A percentile compares a stretch with the other conserved stretches of the same genome.
phyloP scores from a whole-genome alignment of 306 rosid genomes.

The Styphnolobium japonicum region DNA sequence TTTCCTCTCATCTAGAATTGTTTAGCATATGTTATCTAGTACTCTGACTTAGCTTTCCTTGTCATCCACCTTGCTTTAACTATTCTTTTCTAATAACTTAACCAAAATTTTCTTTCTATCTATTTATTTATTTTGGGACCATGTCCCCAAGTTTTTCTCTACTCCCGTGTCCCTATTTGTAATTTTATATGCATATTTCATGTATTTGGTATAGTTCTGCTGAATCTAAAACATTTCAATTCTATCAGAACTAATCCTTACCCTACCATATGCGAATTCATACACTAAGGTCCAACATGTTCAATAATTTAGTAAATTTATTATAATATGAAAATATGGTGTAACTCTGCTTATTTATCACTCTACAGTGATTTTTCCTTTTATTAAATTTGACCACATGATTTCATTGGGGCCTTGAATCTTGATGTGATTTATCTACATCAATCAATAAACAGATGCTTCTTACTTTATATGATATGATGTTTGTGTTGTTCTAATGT shows the following conservation, averaged over 20 bases:
- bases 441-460: too few relatives aligned
- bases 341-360: neutral
- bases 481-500: too few relatives aligned
- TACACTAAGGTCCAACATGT: too few relatives aligned
- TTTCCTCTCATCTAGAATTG: neutral
- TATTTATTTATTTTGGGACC: neutral
- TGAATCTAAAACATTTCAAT: neutral
- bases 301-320: too few relatives aligned
- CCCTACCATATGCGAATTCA: neutral
- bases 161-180: neutral
- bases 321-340: neutral
- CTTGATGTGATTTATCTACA: too few relatives aligned
- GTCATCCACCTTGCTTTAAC: slow-evolving; percentile 15
- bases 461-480: too few relatives aligned
- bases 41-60: slow-evolving; percentile 2
- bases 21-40: neutral
- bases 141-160: neutral
- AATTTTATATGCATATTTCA: neutral
- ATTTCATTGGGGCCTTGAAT: slow-evolving; percentile 9
- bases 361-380: neutral
- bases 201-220: neutral
- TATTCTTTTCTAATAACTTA: neutral
- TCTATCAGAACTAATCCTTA: slow-evolving; percentile 7
- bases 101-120: neutral
- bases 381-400: neutral